Conservation (phyloP, 2,329 filamentous ascomycete genomes). For the Fusarium cicatricum region DNA sequence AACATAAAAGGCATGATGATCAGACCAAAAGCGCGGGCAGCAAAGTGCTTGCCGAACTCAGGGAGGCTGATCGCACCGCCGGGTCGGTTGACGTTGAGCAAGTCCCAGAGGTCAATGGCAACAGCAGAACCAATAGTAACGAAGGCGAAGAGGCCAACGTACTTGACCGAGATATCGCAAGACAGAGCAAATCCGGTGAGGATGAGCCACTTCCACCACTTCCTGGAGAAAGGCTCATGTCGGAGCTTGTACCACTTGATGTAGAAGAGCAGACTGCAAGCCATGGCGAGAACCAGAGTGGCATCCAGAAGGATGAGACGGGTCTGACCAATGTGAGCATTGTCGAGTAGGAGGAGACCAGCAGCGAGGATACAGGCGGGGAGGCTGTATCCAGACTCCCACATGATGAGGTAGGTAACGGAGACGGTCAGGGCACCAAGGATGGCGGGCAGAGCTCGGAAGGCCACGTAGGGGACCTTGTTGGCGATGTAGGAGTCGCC, state of each 20-base stretch:
- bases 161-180: slow-evolving; percentile 98
- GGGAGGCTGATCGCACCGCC: slow-evolving; percentile 81
- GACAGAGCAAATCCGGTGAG: slow-evolving; percentile 93
- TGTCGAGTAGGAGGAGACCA: slow-evolving; percentile 90
- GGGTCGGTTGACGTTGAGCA: slow-evolving; percentile 87
- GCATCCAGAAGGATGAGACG: slow-evolving; percentile 94
- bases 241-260: slow-evolving; percentile 98
- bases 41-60: slow-evolving; percentile 89
- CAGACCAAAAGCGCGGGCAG: slow-evolving; percentile 83
- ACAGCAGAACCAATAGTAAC: slow-evolving; percentile 96
- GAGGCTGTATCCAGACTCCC: slow-evolving; percentile 97
- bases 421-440: slow-evolving; percentile 93
- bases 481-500: slow-evolving; percentile 97
- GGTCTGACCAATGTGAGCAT: slow-evolving; percentile 96
- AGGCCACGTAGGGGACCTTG: slow-evolving; percentile 96
- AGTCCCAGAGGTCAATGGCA: slow-evolving; percentile 91
- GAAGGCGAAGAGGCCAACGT: slow-evolving; percentile 96
- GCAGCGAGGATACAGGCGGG: slow-evolving; percentile 90
- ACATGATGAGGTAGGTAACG: slow-evolving; percentile 98
- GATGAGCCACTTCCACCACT: slow-evolving; percentile 99
- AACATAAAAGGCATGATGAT: slow-evolving; percentile 95
- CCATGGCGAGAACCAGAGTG: slow-evolving; percentile 94
- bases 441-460: slow-evolving; percentile 90
- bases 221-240: slow-evolving; percentile 86
- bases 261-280: slow-evolving; percentile 91